phyloP scores from a whole-genome alignment of 31 red algal genomes.

The Asparagopsis taxiformis region DNA sequence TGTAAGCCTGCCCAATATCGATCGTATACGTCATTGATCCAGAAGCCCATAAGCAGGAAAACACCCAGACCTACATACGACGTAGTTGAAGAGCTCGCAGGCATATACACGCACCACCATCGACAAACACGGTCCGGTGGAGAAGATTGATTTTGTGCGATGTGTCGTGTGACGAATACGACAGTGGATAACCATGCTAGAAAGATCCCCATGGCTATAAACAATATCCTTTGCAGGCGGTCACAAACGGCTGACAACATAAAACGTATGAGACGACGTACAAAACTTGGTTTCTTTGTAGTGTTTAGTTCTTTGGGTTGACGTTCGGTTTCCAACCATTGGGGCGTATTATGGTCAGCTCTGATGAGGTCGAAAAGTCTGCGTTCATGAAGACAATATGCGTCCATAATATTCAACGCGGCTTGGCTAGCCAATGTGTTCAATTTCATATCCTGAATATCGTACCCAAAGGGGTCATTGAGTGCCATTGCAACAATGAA shows the following conservation, averaged over 20 bases:
- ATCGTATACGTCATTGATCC: constrained; percentile 51
- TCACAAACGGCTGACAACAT: background rate
- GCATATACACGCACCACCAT: constrained; percentile 63
- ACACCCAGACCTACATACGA: constrained; percentile 59
- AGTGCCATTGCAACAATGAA: constrained; percentile 11
- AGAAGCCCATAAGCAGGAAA: constrained; percentile 53
- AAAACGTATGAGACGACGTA: no score
- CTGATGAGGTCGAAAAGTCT: background rate
- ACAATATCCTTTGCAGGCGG: background rate
- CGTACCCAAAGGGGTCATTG: constrained; percentile 43
- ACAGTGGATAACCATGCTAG: constrained; percentile 8
- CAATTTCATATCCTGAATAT: constrained; percentile 36
- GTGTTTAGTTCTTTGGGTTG: background rate
- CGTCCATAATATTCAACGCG: constrained; percentile 2
- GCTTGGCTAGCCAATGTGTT: constrained; percentile 4
- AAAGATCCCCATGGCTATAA: background rate
- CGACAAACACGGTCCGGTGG: no score
- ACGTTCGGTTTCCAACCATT: constrained; percentile 5
- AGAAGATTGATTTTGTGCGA: background rate
- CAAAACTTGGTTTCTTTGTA: background rate
- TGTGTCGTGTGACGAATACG: background rate
- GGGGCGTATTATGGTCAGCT: constrained; percentile 5
- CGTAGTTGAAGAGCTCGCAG: constrained; percentile 27
- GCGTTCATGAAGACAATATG: background rate
- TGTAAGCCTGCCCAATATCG: constrained; percentile 33